These are phyloP conservation scores for Verticillium klebahnii DNA, from an alignment of 2,329 filamentous ascomycete species.

Conservation along the genomic window DNA sequence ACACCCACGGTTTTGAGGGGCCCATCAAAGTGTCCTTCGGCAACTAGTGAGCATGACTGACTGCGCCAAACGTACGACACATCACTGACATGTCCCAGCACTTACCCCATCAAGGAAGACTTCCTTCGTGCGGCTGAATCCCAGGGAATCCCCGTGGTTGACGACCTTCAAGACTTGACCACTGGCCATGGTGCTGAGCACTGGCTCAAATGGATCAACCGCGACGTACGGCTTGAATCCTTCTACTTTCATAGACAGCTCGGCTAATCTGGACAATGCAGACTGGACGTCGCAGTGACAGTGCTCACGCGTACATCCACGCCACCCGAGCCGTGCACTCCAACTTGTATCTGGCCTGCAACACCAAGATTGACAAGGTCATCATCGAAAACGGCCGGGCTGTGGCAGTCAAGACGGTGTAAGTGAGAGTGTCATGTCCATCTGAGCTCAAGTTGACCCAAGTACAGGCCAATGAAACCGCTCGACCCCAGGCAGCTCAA, in stretches of 20 bases:
- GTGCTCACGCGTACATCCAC: constrained; percentile 74
- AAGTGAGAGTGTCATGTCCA: constrained; percentile 21
- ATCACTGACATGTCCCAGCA: constrained; percentile 28
- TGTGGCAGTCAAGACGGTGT: constrained; percentile 65
- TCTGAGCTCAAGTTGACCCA: constrained; percentile 7
- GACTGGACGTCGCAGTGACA: constrained; percentile 69
- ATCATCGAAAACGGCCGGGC: constrained; percentile 69
- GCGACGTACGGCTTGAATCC: constrained; percentile 36
- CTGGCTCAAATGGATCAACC: constrained; percentile 84
- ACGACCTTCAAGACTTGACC: constrained; percentile 69
- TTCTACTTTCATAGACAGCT: not conserved
- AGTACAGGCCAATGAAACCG: constrained; percentile 55
- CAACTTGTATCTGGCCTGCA: constrained; percentile 68
- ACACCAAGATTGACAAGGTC: constrained; percentile 75
- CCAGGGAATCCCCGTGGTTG: constrained; percentile 68
- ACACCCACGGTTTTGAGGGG: constrained; percentile 71
- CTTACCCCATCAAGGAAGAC: constrained; percentile 77
- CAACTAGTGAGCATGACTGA: constrained; percentile 48
- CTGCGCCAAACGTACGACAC: not conserved
- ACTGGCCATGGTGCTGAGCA: constrained; percentile 72
- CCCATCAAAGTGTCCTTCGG: constrained; percentile 81
- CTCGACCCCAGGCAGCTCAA: constrained; percentile 50
- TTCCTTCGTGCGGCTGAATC: constrained; percentile 69
- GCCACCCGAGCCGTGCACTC: constrained; percentile 65
- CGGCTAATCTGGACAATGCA: constrained; percentile 17